Conservation (phyloP, 805 yeast genomes). For the Debaryomyces tyrocola region DNA sequence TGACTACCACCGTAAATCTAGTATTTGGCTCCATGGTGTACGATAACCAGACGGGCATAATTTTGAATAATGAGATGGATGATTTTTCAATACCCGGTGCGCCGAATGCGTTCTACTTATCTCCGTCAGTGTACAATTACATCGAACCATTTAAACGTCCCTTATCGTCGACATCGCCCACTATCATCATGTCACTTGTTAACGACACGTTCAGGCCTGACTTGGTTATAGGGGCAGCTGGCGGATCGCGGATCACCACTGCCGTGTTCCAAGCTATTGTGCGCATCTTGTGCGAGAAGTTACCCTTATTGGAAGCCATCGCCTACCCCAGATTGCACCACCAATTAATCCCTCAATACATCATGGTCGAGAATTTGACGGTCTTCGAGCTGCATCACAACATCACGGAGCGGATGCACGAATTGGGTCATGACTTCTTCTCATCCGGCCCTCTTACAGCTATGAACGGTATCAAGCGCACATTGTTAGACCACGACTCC, state of each 20-base stretch:
- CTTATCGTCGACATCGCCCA: slow-evolving; percentile 78
- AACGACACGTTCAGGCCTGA: slow-evolving; percentile 42
- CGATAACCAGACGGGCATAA: slow-evolving; percentile 78
- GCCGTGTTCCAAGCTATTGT: slow-evolving; percentile 80
- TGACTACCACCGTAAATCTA: slow-evolving; percentile 87
- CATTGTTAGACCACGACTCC: slow-evolving; percentile 43
- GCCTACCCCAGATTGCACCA: slow-evolving; percentile 87
- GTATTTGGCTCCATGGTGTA: slow-evolving; percentile 80
- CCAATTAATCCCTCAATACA: slow-evolving; percentile 75
- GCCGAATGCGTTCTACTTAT: slow-evolving; percentile 74
- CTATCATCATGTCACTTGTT: slow-evolving; percentile 51
- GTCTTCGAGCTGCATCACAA: slow-evolving; percentile 37
- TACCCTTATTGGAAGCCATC: slow-evolving; percentile 64
- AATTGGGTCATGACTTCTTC: slow-evolving; percentile 28
- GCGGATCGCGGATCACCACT: slow-evolving; percentile 86
- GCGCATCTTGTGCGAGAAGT: slow-evolving; percentile 56
- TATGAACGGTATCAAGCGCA: slow-evolving; percentile 50
- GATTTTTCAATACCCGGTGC: slow-evolving; percentile 78
- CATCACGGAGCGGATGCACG: slow-evolving; percentile 47
- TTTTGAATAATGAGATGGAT: slow-evolving; percentile 91
- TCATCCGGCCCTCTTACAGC: slow-evolving; percentile 40
- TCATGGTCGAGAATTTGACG: slow-evolving; percentile 59
- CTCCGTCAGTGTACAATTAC: slow-evolving; percentile 79
- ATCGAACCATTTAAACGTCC: slow-evolving; percentile 80
- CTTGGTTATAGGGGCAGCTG: slow-evolving; percentile 86